Conservation (phyloP, 139 green algal genomes). For the Prasinococcaceae sp. region DNA sequence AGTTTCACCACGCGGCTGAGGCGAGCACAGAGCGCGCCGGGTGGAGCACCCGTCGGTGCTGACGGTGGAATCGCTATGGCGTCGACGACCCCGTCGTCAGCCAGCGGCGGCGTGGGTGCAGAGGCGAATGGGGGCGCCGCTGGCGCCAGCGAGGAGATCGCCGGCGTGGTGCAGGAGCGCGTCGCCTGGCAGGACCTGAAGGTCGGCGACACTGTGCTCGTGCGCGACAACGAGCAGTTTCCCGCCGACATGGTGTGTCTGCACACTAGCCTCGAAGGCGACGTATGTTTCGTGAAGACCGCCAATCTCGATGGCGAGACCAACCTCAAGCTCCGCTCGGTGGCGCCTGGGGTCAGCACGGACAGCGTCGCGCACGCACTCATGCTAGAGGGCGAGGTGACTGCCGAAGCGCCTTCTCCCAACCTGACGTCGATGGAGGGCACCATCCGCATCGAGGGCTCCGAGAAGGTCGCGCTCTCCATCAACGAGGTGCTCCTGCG, state of each 20-base stretch:
- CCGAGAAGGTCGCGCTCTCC: not conserved
- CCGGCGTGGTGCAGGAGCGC: not conserved
- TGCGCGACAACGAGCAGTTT: constrained; percentile 26
- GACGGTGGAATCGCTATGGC: too few species aligned
- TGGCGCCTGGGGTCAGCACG: too few species aligned
- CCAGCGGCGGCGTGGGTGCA: too few species aligned
- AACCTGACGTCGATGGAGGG: not conserved
- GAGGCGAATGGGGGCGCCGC: too few species aligned
- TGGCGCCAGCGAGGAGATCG: too few species aligned
- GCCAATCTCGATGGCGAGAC: constrained; percentile 48
- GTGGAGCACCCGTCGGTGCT: too few species aligned
- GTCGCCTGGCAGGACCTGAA: not conserved
- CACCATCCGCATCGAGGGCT: not conserved
- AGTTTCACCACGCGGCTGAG: too few species aligned
- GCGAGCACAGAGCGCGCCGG: too few species aligned
- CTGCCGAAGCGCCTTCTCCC: not conserved
- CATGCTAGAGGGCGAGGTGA: not conserved
- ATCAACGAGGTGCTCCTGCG: constrained; percentile 23
- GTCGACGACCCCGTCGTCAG: too few species aligned
- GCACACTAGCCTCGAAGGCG: constrained; percentile 26
- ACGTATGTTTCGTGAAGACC: constrained; percentile 59
- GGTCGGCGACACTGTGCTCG: not conserved
- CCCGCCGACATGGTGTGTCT: constrained; percentile 58
- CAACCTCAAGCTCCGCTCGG: constrained; percentile 17
- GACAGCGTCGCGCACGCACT: too few species aligned